Conservation (phyloP, 352 stramenopile genomes). For the Phytopythium sindhum region DNA sequence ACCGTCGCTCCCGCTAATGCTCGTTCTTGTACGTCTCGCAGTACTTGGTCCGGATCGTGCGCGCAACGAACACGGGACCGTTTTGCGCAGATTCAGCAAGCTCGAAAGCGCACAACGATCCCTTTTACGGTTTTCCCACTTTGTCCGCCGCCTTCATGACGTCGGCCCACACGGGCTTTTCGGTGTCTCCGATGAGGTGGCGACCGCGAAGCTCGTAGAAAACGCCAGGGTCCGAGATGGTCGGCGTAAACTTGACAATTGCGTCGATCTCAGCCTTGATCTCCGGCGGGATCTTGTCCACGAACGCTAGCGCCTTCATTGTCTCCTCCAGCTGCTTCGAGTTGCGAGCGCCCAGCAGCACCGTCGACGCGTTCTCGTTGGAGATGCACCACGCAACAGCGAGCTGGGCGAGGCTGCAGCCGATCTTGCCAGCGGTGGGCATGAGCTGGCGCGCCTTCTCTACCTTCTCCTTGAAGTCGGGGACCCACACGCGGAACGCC, state of each 20-base stretch:
- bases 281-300: neutral
- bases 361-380: neutral
- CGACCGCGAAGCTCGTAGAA: too few relatives aligned
- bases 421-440: neutral
- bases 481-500: neutral
- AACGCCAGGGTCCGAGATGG: too few relatives aligned
- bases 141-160: too few relatives aligned
- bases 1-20: conserved; percentile 28
- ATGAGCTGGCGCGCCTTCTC: too few relatives aligned
- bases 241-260: too few relatives aligned
- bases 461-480: neutral
- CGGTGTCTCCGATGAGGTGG: too few relatives aligned
- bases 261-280: neutral
- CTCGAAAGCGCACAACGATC: too few relatives aligned
- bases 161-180: too few relatives aligned
- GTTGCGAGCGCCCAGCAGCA: neutral
- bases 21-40: conserved; percentile 64
- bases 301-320: neutral
- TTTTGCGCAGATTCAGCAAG: too few relatives aligned
- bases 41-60: conserved; percentile 68
- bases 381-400: neutral
- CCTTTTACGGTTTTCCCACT: too few relatives aligned
- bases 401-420: neutral
- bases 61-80: conserved; percentile 57
- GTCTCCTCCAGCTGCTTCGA: neutral